A percentile compares a stretch with the other conserved stretches of the same genome.
These are phyloP conservation scores for Aspergillus taichungensis DNA, from an alignment of 495 filamentous ascomycete species.

Conservation along the genomic window DNA sequence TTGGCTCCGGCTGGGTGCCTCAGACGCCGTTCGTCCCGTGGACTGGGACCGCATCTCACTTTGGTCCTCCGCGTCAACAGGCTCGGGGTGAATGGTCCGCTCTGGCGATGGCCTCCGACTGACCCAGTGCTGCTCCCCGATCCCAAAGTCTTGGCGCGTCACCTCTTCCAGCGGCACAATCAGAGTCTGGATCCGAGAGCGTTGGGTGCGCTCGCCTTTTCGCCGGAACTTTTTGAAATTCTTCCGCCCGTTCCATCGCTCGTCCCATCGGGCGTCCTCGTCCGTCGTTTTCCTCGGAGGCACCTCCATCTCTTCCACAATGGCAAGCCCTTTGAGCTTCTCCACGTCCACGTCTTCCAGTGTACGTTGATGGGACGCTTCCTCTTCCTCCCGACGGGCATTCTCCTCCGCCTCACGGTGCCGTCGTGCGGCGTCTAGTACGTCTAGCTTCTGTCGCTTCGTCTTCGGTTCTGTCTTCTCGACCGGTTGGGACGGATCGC, in stretches of 20 bases:
- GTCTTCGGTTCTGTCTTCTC: slow-evolving; percentile 21
- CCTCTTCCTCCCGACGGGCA: slow-evolving; percentile 39
- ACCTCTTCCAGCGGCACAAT: slow-evolving; percentile 77
- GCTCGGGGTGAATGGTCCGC: slow-evolving; percentile 12
- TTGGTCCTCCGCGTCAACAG: neutral
- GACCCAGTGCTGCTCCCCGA: slow-evolving; percentile 77
- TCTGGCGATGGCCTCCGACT: slow-evolving; percentile 22
- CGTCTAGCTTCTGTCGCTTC: slow-evolving; percentile 53
- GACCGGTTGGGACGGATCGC: slow-evolving; percentile 2
- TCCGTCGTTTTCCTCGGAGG: slow-evolving; percentile 17
- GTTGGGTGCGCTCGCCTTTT: slow-evolving; percentile 40
- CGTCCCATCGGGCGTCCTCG: slow-evolving; percentile 65
- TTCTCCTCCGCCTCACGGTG: slow-evolving; percentile 63
- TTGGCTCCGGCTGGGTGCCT: slow-evolving; percentile 11
- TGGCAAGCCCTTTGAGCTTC: slow-evolving; percentile 64
- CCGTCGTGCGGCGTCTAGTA: slow-evolving; percentile 59
- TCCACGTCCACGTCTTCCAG: slow-evolving; percentile 56
- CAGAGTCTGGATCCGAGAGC: slow-evolving; percentile 45
- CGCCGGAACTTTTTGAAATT: slow-evolving; percentile 91
- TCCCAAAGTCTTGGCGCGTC: slow-evolving; percentile 67
- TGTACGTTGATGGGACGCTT: slow-evolving; percentile 43
- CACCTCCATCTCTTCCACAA: slow-evolving; percentile 74
- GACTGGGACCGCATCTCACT: slow-evolving; percentile 10
- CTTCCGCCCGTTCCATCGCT: slow-evolving; percentile 87
- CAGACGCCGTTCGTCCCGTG: slow-evolving; percentile 6